Conservation (phyloP, 768 basidiomycete genomes). For the Cystofilobasidium ferigula region DNA sequence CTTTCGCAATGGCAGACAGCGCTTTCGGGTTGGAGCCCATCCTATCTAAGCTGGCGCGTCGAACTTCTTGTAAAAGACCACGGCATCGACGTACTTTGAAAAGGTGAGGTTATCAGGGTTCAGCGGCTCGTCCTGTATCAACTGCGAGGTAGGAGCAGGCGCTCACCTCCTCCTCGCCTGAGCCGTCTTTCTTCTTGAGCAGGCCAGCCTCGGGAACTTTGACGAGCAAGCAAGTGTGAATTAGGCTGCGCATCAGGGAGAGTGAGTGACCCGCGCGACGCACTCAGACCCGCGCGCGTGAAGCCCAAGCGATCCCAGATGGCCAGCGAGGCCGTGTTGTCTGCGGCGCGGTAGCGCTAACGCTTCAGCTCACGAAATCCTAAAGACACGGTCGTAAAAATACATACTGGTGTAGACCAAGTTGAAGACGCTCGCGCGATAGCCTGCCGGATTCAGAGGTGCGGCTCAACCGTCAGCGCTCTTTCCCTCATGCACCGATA, state of each 20-base stretch:
- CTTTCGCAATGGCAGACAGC: too few relatives aligned
- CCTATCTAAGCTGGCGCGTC: too few relatives aligned
- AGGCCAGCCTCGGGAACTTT: conserved; percentile 48
- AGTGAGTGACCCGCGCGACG: conserved; percentile 32
- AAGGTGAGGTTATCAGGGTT: too few relatives aligned
- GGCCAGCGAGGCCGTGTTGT: conserved; percentile 52
- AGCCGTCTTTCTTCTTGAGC: conserved; percentile 52
- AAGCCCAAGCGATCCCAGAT: conserved; percentile 81
- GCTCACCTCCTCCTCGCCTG: conserved; percentile 76
- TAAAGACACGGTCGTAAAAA: not conserved
- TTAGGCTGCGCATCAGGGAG: not conserved
- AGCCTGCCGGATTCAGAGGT: conserved; percentile 34
- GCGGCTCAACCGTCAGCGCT: not conserved
- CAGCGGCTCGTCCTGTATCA: too few relatives aligned
- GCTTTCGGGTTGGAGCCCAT: too few relatives aligned
- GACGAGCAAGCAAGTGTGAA: not conserved
- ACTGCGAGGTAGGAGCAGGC: too few relatives aligned
- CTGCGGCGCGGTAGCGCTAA: too few relatives aligned
- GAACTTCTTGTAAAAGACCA: too few relatives aligned
- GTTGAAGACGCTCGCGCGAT: conserved; percentile 57
- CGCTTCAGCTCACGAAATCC: not conserved
- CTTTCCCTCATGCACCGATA: not conserved
- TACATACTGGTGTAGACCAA: conserved; percentile 61
- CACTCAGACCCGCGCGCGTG: conserved; percentile 63
- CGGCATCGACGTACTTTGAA: too few relatives aligned